Evolutionary conservation across 2,329 filamentous ascomycete species (phyloP), one percentile per base, ranked within the genome.

Genomic region (Aspergillus ochraceoroseus): DNA sequence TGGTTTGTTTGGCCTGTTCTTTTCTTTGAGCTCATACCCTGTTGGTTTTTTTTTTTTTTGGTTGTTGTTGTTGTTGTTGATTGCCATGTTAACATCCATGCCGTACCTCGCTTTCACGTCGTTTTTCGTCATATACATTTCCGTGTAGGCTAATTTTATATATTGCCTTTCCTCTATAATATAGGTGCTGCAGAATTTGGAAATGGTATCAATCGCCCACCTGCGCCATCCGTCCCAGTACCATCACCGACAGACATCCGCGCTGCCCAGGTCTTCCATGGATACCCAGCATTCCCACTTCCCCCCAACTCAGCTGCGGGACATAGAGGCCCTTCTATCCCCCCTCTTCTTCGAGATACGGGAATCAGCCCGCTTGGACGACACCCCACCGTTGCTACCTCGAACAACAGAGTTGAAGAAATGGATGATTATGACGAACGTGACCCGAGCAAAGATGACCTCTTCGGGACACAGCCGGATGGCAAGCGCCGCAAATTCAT

Each of bases 401-500:
- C 54, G 7, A 53, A 44, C n/a, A n/a, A n/a, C 37, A 58, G 48
- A 38, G 38, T 53, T 34, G 52, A 55, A 18, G 49, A 51, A 36
- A 27, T 50, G 9, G 44, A 47, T 1, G 41, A 51, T 18, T 47
- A 47, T 4, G 48, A 53, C 4, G 61, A 61, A 29, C 45, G 50
- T 27, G 57, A 58, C 19, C 62, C 64, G 7, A 57, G 41, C 31
- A 83, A 73, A 37, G 76, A 80, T 11, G 80, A 81, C 33, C 77
- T 95, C 30, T 95, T 95, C 63, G 87, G 87, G 33, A 84, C 92
- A 51, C 77, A 95, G 37, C 88, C 89, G 1, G 87, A 92, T 57
- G 82, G 83, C 37, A 95, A 94, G 70, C 87, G 87, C 58, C 84
- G 90, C 61, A 96, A 95, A 66, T 96, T 96, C 65, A 95, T 96